A percentile compares a stretch with the other conserved stretches of the same genome.
These are phyloP conservation scores for Neodidymelliopsis sp. DNA, from an alignment of 2,329 filamentous ascomycete species.

Conservation along the genomic window DNA sequence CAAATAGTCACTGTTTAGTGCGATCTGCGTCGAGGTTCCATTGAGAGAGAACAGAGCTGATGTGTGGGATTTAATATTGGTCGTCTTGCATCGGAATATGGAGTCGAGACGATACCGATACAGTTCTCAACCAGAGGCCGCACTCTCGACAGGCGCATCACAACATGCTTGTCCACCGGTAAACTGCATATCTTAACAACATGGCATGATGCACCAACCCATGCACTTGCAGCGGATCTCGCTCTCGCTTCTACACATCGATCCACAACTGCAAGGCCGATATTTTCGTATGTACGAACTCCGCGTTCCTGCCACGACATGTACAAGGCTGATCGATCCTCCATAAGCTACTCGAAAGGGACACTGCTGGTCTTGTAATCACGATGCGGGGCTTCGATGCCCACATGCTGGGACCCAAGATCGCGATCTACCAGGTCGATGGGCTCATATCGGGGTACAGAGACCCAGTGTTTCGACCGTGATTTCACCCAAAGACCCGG, in stretches of 20 bases:
- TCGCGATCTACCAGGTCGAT: slow-evolving; percentile 2
- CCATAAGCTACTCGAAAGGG: too few species aligned
- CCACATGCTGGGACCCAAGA: background rate
- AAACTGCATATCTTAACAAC: background rate
- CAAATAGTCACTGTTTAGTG: too few species aligned
- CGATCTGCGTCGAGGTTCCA: background rate
- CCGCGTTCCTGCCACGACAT: too few species aligned
- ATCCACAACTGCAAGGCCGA: background rate
- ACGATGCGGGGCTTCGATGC: background rate
- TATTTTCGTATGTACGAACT: too few species aligned
- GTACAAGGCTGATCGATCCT: too few species aligned
- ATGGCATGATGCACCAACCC: background rate
- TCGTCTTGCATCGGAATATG: too few species aligned
- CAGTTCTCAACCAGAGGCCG: too few species aligned
- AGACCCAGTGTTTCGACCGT: too few species aligned
- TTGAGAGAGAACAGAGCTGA: background rate
- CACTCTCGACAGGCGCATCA: too few species aligned
- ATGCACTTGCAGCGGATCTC: slow-evolving; percentile 1
- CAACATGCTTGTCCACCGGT: too few species aligned
- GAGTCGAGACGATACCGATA: too few species aligned
- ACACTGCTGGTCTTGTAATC: background rate
- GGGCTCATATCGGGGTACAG: background rate
- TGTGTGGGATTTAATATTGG: background rate
- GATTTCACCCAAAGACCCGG: too few species aligned
- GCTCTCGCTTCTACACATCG: background rate